Conservation (phyloP, 2,329 filamentous ascomycete genomes). For the Pseudocercospora musae region DNA sequence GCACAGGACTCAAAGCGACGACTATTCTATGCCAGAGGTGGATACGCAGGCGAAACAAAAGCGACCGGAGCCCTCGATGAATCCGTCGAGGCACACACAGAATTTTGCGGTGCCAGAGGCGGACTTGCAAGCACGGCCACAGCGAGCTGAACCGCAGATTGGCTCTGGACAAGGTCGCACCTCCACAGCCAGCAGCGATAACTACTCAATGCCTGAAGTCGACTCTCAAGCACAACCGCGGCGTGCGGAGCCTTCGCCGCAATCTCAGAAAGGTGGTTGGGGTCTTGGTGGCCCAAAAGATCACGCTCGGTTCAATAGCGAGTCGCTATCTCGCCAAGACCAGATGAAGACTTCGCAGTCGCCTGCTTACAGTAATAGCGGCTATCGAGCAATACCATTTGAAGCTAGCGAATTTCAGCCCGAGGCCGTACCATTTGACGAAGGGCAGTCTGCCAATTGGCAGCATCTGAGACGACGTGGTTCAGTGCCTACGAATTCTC, state of each 20-base stretch:
- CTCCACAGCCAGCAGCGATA: not conserved
- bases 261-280: not conserved
- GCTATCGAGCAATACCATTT: slow-evolving; percentile 24
- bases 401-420: slow-evolving; percentile 17
- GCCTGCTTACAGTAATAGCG: slow-evolving; percentile 6
- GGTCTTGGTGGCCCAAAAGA: not conserved
- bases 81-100: not conserved
- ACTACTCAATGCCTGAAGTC: not conserved
- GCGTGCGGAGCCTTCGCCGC: not conserved
- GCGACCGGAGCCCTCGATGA: not conserved
- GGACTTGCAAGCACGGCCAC: not conserved
- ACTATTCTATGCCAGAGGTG: not conserved
- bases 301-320: not conserved
- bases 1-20: not conserved
- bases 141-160: not conserved
- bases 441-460: slow-evolving; percentile 24
- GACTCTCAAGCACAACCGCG: not conserved
- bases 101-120: not conserved
- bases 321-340: not conserved
- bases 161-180: not conserved
- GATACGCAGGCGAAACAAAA: not conserved
- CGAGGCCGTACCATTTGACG: slow-evolving; percentile 4
- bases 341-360: not conserved
- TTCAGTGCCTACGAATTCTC: not conserved
- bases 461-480: slow-evolving; percentile 25